phyloP scores from a whole-genome alignment of 129 eudicot genomes.

The Flaveria bidentis region DNA sequence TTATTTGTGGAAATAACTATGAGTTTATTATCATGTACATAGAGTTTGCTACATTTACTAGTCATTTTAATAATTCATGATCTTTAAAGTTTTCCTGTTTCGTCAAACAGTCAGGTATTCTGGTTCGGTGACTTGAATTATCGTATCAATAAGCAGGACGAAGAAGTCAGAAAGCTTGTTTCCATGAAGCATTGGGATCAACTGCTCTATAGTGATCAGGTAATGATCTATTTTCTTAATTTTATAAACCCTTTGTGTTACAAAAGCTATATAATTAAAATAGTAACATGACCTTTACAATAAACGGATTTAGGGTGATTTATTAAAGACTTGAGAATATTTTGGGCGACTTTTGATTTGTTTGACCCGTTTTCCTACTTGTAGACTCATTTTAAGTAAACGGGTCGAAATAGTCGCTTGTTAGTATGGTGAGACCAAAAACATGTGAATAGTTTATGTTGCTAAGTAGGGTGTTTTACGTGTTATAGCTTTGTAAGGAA shows the following conservation, averaged over 20 bases:
- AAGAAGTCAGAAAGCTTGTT: slow-evolving; percentile 78
- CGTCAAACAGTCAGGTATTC: slow-evolving; percentile 77
- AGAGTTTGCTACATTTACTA: not conserved
- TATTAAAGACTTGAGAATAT: not conserved
- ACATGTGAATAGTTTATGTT: not conserved
- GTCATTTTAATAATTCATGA: not conserved
- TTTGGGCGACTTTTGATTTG: not conserved
- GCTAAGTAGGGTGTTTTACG: slow-evolving; percentile 14
- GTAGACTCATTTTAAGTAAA: not conserved
- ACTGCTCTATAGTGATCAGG: slow-evolving; percentile 86
- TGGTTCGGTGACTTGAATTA: slow-evolving; percentile 99
- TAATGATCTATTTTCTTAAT: slow-evolving; percentile 17
- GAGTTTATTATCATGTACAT: not conserved
- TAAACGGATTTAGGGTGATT: not conserved
- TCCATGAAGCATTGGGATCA: slow-evolving; percentile 68
- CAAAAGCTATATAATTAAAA: not conserved
- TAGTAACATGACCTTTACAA: not conserved
- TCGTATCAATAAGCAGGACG: slow-evolving; percentile 85
- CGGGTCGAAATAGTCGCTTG: not conserved
- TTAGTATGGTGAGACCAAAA: not conserved
- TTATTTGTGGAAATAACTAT: not conserved
- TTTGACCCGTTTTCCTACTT: not conserved
- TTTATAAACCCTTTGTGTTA: not conserved
- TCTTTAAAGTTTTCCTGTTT: slow-evolving; percentile 21
- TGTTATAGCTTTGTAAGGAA: slow-evolving; percentile 71